Evolutionary conservation across 768 basidiomycete species (phyloP).

Genomic region (Lactifluus piperatus): DNA sequence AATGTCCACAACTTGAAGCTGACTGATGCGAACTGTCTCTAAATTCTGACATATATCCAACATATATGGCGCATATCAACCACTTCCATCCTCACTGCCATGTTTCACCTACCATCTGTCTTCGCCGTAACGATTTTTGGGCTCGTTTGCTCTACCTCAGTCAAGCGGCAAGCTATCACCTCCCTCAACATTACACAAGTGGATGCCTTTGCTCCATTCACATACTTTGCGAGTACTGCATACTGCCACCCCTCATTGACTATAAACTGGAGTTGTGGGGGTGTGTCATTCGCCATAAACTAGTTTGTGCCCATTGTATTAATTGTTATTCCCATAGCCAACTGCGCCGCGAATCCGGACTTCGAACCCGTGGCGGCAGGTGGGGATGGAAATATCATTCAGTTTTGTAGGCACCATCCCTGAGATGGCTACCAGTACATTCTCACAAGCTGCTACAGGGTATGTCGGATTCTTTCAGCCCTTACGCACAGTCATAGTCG

Average conservation of each 20-base stretch:
- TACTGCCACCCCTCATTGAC: background rate
- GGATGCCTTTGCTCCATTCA: background rate
- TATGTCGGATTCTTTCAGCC: constrained; percentile 43
- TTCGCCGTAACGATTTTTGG: background rate
- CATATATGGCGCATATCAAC: background rate
- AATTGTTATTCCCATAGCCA: constrained; percentile 26
- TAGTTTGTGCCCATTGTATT: background rate
- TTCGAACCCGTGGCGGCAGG: constrained; percentile 43
- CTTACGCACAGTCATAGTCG: constrained; percentile 29
- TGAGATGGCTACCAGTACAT: background rate
- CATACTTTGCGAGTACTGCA: background rate
- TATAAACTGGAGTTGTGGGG: background rate
- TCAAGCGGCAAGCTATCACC: background rate
- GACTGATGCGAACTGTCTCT: background rate
- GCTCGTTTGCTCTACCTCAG: background rate
- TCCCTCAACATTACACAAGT: background rate
- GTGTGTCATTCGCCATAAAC: background rate
- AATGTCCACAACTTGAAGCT: no score
- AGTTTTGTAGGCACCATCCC: constrained; percentile 33
- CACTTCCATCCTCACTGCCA: background rate
- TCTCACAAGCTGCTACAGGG: constrained; percentile 29
- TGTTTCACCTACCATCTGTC: background rate
- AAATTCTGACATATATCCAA: background rate
- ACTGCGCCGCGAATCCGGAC: constrained; percentile 40
- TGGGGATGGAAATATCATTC: constrained; percentile 35